Evolutionary conservation across 2,329 filamentous ascomycete genomes (phyloP).

Genomic region (Lecanicillium sp.): DNA sequence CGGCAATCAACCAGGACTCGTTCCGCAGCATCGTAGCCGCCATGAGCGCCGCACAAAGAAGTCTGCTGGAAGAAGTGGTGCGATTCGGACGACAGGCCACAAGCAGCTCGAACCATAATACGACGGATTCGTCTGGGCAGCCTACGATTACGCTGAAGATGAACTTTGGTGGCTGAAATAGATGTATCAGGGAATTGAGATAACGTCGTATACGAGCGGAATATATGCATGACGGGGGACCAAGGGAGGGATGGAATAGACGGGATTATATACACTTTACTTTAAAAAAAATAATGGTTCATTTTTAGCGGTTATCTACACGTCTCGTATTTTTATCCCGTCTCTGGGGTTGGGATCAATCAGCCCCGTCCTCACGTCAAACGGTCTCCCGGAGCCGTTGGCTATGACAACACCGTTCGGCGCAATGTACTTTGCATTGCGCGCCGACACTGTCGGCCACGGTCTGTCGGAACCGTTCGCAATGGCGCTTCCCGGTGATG

Average conservation of each 20-base stretch:
- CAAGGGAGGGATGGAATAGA: too few species aligned
- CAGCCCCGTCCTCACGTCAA: not conserved
- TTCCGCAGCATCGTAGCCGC: slow-evolving; percentile 70
- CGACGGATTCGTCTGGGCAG: slow-evolving; percentile 43
- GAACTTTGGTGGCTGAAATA: slow-evolving; percentile 61
- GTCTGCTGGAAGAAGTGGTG: slow-evolving; percentile 76
- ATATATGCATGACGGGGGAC: not conserved
- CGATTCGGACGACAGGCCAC: slow-evolving; percentile 51
- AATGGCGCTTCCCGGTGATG: not conserved
- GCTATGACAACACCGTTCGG: not conserved
- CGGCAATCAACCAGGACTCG: slow-evolving; percentile 61
- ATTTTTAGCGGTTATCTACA: too few species aligned
- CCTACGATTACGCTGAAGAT: slow-evolving; percentile 93
- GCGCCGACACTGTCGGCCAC: not conserved
- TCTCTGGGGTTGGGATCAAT: too few species aligned
- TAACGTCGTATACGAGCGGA: not conserved
- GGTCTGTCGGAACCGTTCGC: not conserved
- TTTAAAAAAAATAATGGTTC: too few species aligned
- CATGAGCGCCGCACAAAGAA: slow-evolving; percentile 64
- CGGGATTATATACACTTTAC: too few species aligned
- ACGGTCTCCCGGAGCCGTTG: not conserved
- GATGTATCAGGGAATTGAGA: not conserved
- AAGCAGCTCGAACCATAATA: slow-evolving; percentile 34
- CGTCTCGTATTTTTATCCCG: too few species aligned
- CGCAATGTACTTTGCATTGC: not conserved